Conservation (phyloP, 192 early-diverging fungal genomes). For the Thamnidium elegans region DNA sequence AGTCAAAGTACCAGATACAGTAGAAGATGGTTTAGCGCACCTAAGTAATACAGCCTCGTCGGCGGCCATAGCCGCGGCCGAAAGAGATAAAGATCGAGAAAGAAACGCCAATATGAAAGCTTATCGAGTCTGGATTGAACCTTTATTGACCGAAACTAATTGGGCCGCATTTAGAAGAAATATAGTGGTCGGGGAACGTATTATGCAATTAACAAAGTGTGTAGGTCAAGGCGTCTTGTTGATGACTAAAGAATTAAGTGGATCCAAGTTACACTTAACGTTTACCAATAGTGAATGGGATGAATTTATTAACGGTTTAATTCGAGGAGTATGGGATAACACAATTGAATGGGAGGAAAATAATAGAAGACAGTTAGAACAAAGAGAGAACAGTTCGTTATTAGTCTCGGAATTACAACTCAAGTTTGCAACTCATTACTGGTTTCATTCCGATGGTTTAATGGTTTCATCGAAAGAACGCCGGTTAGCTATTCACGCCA, state of each 20-base stretch:
- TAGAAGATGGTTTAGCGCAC: neutral
- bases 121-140: conserved; percentile 38
- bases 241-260: conserved; percentile 50
- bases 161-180: conserved; percentile 43
- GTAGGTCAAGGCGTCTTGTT: conserved; percentile 43
- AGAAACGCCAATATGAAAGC: conserved; percentile 38
- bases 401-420: conserved; percentile 25
- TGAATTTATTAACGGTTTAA: conserved; percentile 34
- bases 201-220: conserved; percentile 35
- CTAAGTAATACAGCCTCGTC: neutral
- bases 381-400: neutral
- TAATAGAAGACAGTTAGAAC: neutral
- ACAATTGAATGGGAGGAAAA: conserved; percentile 21
- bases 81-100: conserved; percentile 34
- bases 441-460: conserved; percentile 24
- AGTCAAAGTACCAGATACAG: conserved; percentile 8
- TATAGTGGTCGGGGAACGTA: conserved; percentile 40
- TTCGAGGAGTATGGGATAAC: conserved; percentile 25
- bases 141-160: conserved; percentile 34
- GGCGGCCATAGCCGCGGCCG: neutral
- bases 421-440: conserved; percentile 25
- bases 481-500: conserved; percentile 2
- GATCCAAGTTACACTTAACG: conserved; percentile 44
- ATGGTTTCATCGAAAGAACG: conserved; percentile 13
- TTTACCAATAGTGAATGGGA: conserved; percentile 45